Evolutionary conservation across 495 filamentous ascomycete species (phyloP), one percentile per base, ranked within the genome.

Genomic region (Letharia columbiana): DNA sequence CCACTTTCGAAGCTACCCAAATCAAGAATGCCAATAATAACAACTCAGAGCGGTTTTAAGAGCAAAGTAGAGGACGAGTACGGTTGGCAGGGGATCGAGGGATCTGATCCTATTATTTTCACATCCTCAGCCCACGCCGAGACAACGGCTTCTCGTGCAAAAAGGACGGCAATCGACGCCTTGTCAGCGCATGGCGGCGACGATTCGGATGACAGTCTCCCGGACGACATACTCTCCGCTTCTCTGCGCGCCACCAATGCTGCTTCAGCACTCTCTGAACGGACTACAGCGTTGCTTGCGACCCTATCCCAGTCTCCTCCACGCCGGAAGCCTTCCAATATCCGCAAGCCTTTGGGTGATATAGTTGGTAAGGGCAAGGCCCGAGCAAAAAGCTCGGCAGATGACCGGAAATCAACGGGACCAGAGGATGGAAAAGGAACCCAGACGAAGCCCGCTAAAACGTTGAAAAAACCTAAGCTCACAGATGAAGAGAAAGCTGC

Each of bases 81-180:
- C 41, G 58, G 60, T 20, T 60, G 64, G 64, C 11, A n/a, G 7
- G 5, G 18, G 45, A 13, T 62, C n/a, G 71, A 77, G 39, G 77
- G 79, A 20, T 79, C 76, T 0, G 83, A 86, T 72, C 80, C 83
- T 2, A 81, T 84, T 65, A 65, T 81, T 8, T 81, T 83, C 70
- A 83, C 81, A 0, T 86, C 83, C 20, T 82, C 82, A 20, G 73
- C 74, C 1, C 75, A 74, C 10, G 69, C 73, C 50, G 58, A 37
- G 20, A 39, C 41, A 3, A 41, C 59, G 44, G n/a, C 40, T 57
- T 72, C 62, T n/a, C 44, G 62, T 41, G 35, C 68, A 20, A 69
- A 65, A 3, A 47, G 35, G 49, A 62, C 56, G 61, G 28, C 62
- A 61, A 23, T 67, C 18, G 65, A 63, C 31, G 49, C n/a, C 35